Evolutionary conservation across 169 alveolate species (phyloP).

Genomic region (Cardiosporidium cionae): DNA sequence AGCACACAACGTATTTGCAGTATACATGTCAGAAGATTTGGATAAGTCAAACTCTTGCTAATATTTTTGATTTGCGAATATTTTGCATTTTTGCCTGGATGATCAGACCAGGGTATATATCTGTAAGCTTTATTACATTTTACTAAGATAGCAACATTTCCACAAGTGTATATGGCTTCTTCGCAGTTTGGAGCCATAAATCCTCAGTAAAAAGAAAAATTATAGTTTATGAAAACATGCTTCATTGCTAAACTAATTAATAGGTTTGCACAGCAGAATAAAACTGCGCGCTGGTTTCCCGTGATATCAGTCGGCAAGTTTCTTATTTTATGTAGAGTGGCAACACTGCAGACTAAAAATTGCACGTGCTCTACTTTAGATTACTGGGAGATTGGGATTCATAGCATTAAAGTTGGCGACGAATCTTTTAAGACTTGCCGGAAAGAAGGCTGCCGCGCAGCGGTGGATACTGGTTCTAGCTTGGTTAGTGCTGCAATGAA

Average conservation of each 20-base stretch:
- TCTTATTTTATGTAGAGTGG: background rate
- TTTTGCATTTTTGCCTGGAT: slow-evolving; percentile 10
- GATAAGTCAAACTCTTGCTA: slow-evolving; percentile 21
- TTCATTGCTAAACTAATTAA: no score
- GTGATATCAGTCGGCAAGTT: slow-evolving; percentile 61
- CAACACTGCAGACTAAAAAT: background rate
- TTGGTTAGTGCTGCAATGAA: slow-evolving; percentile 41
- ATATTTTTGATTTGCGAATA: background rate
- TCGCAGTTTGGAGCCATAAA: slow-evolving; percentile 73
- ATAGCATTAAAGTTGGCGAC: slow-evolving; percentile 58
- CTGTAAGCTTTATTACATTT: slow-evolving; percentile 11
- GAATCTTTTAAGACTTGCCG: slow-evolving; percentile 43
- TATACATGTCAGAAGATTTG: slow-evolving; percentile 63
- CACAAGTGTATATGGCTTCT: slow-evolving; percentile 26
- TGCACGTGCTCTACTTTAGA: slow-evolving; percentile 1
- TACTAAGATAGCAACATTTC: background rate
- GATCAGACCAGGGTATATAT: slow-evolving; percentile 35
- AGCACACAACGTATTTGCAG: slow-evolving; percentile 69
- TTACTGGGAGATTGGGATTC: slow-evolving; percentile 77
- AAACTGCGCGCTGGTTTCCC: slow-evolving; percentile 75
- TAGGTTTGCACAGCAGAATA: slow-evolving; percentile 45
- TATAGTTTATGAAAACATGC: no score
- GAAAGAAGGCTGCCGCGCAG: slow-evolving; percentile 68
- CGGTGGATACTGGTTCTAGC: slow-evolving; percentile 81
- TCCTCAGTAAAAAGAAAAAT: slow-evolving; percentile 52